Conservation (phyloP, 306 rosid genomes). For the Ormosia semicastrata region DNA sequence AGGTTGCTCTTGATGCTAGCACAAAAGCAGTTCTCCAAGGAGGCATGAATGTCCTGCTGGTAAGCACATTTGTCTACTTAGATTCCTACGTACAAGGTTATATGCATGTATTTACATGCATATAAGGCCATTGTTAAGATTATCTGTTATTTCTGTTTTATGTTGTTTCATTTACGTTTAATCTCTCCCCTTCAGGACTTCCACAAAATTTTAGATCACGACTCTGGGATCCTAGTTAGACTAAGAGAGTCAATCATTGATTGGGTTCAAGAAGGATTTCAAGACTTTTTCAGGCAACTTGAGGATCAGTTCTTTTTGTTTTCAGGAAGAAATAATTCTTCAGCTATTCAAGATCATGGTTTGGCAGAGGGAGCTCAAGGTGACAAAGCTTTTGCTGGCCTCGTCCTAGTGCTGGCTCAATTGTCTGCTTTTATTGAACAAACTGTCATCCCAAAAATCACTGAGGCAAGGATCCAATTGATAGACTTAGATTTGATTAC, state of each 20-base stretch:
- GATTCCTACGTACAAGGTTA: conserved; percentile 8
- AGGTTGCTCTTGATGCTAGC: conserved; percentile 68
- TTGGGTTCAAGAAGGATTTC: conserved; percentile 97
- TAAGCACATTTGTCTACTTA: conserved; percentile 40
- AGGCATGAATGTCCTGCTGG: conserved; percentile 71
- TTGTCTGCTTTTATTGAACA: conserved; percentile 86
- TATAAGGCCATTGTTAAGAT: neutral
- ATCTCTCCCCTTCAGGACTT: conserved; percentile 61
- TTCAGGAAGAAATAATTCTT: conserved; percentile 62
- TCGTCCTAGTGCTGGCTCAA: conserved; percentile 84
- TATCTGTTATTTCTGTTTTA: conserved; percentile 12
- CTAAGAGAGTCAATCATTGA: conserved; percentile 61
- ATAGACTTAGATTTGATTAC: conserved; percentile 18
- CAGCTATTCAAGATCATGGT: conserved; percentile 53
- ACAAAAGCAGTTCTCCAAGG: conserved; percentile 82
- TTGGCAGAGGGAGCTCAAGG: conserved; percentile 61
- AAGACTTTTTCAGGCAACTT: conserved; percentile 73
- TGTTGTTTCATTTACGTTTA: conserved; percentile 27
- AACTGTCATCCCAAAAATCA: conserved; percentile 82
- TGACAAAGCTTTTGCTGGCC: conserved; percentile 75
- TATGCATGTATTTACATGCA: neutral
- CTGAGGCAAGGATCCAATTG: conserved; percentile 65
- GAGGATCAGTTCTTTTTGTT: conserved; percentile 64
- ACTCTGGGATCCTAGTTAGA: conserved; percentile 56
- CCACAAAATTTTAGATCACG: conserved; percentile 67